Evolutionary conservation across 352 stramenopile genomes (phyloP), one percentile per base, ranked within the genome.

Genomic region (Phytophthora megakarya): DNA sequence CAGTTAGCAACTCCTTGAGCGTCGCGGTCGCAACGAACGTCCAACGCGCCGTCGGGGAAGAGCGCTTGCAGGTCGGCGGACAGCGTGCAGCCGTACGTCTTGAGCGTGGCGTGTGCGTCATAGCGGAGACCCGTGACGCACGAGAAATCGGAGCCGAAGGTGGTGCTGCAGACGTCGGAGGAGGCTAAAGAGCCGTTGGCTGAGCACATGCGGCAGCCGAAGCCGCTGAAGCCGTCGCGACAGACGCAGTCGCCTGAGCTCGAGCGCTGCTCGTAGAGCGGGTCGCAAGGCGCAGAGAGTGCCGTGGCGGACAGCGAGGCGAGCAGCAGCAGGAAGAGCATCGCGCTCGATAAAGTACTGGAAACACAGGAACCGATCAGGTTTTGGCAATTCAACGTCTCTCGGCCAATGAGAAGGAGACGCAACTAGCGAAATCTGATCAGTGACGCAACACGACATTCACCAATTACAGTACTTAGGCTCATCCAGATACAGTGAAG

Each of bases 31-130:
- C 85, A 94, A 13, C 55, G 57, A 8, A 94, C 70, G 22, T 80
- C 80, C 55, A 94, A 37, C 1, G 80, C 80, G 37, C 85, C 83
- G 65, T 94, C 81, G 6, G 70, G 59, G 47, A 94, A 88, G 6
- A 94, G 58, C 51, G 70, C 49, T 51, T 92, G 75, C 11, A 94
- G 70, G n/a, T 75, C 65, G 0, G 65, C 42, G 28, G 81, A 78
- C 25, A 94, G 58, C 25, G 45, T 50, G 42, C 85, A 94, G 22
- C 71, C 70, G 66, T 94, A 94, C 39, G 85, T 91, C 73, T 92
- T 94, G 61, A 64, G 38, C 22, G 60, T 49, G 35, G 74, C 78
- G 21, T 65, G 39, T 12, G 76, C 66, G 53, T 79, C 72, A 52
- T 88, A 94, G 22, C 22, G 62, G 30, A 93, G 72, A 3, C 81